phyloP scores from a whole-genome alignment of 495 filamentous ascomycete genomes.

The Pyronema omphalodes region DNA sequence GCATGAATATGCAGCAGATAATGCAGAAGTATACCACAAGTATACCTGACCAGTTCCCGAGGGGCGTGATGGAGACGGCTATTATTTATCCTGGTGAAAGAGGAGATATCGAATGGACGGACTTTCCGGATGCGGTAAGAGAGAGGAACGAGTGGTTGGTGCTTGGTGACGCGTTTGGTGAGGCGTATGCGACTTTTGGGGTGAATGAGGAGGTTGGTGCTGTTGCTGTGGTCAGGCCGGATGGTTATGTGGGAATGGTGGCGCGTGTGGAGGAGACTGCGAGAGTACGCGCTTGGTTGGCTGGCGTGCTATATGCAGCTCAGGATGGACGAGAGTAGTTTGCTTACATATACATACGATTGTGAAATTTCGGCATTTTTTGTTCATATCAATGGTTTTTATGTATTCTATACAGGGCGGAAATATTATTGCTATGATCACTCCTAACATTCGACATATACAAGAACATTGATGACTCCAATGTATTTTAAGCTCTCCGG shows the following conservation, averaged over 20 bases:
- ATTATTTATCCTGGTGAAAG: slow-evolving; percentile 15
- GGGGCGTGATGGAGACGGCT: slow-evolving; percentile 13
- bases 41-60: slow-evolving; percentile 9
- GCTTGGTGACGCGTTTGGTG: slow-evolving; percentile 10
- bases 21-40: background rate
- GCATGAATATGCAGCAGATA: slow-evolving; percentile 17
- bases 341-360: too few species aligned
- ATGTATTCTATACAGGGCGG: too few species aligned
- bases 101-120: slow-evolving; percentile 16
- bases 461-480: too few species aligned
- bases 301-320: background rate
- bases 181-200: slow-evolving; percentile 18
- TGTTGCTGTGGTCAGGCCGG: slow-evolving; percentile 46
- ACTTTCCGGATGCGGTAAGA: slow-evolving; percentile 16
- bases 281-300: slow-evolving; percentile 6
- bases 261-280: slow-evolving; percentile 37
- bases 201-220: slow-evolving; percentile 31
- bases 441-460: too few species aligned
- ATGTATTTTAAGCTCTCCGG: too few species aligned
- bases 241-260: slow-evolving; percentile 49
- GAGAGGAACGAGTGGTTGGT: slow-evolving; percentile 19
- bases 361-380: too few species aligned
- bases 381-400: too few species aligned
- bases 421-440: too few species aligned
- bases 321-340: too few species aligned